These are phyloP conservation scores for Bruguiera gymnorhiza DNA, from an alignment of 345 rosid species.

Conservation along the genomic window DNA sequence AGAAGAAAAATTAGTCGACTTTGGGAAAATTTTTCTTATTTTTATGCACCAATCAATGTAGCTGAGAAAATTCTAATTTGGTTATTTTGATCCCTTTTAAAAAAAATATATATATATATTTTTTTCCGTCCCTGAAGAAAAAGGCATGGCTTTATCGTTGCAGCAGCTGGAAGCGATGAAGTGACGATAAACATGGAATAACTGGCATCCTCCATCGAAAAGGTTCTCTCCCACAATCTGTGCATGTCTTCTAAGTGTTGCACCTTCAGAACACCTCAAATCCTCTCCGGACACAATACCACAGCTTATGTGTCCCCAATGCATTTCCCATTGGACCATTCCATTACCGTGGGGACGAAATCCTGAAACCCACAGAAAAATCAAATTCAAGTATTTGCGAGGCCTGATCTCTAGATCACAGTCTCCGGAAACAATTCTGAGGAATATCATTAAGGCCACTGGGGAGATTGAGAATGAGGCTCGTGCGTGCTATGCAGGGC, in stretches of 20 bases:
- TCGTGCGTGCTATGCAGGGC: slow-evolving; percentile 18
- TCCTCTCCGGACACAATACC: slow-evolving; percentile 21
- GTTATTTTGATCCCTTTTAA: no score
- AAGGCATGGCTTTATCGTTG: no score
- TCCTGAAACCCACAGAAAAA: slow-evolving; percentile 3
- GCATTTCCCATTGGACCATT: slow-evolving; percentile 33
- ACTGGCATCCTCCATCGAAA: no score
- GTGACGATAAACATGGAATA: no score
- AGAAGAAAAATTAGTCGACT: no score
- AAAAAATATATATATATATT: no score
- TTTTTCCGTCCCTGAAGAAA: no score
- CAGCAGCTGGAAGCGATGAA: no score
- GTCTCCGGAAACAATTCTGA: neutral
- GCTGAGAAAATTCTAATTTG: no score
- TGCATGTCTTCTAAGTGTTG: slow-evolving; percentile 14
- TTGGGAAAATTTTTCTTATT: no score
- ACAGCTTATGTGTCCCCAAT: slow-evolving; percentile 18
- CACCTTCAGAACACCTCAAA: slow-evolving; percentile 24
- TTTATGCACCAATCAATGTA: no score
- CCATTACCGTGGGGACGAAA: slow-evolving; percentile 5
- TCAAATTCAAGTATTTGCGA: slow-evolving; percentile 25
- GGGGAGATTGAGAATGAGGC: slow-evolving; percentile 8
- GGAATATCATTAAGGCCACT: neutral
- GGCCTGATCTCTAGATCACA: slow-evolving; percentile 16
- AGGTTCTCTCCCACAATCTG: no score